These are phyloP conservation scores for Auriscalpium vulgare DNA, from an alignment of 768 basidiomycete species.

Conservation along the genomic window DNA sequence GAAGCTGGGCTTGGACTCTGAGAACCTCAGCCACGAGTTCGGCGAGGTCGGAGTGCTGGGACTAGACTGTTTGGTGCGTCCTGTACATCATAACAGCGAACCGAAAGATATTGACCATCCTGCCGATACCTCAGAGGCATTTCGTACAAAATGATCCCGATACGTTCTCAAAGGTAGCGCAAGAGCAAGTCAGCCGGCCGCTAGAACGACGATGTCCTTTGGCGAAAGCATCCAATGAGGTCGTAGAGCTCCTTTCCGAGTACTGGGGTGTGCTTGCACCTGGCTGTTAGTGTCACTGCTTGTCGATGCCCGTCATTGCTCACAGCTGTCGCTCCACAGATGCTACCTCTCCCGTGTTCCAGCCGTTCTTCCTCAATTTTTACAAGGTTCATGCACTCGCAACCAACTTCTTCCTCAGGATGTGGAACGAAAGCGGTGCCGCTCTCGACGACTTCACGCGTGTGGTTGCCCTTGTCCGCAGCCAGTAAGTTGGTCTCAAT, in stretches of 20 bases:
- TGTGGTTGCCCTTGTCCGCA: slow-evolving; percentile 67
- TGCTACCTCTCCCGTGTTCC: slow-evolving; percentile 72
- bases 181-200: slow-evolving; percentile 74
- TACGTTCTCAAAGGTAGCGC: slow-evolving; percentile 68
- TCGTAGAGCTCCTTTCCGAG: slow-evolving; percentile 76
- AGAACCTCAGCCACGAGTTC: slow-evolving; percentile 72
- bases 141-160: slow-evolving; percentile 67
- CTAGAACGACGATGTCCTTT: slow-evolving; percentile 74
- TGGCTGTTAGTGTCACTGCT: slow-evolving; percentile 48
- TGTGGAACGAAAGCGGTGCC: slow-evolving; percentile 87
- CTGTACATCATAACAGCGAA: not conserved
- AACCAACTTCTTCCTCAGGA: slow-evolving; percentile 80
- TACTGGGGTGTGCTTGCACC: slow-evolving; percentile 84
- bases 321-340: slow-evolving; percentile 31
- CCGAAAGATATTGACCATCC: not conserved
- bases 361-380: slow-evolving; percentile 85
- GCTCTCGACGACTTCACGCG: slow-evolving; percentile 69
- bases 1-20: slow-evolving; percentile 68
- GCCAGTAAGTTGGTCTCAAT: slow-evolving; percentile 55
- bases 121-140: slow-evolving; percentile 35
- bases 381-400: slow-evolving; percentile 74
- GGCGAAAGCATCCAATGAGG: slow-evolving; percentile 76
- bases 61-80: slow-evolving; percentile 66
- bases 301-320: not conserved
- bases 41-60: slow-evolving; percentile 73